These are phyloP conservation scores for Paecilomyces niveus DNA, from an alignment of 2,329 filamentous ascomycete species.

Conservation along the genomic window DNA sequence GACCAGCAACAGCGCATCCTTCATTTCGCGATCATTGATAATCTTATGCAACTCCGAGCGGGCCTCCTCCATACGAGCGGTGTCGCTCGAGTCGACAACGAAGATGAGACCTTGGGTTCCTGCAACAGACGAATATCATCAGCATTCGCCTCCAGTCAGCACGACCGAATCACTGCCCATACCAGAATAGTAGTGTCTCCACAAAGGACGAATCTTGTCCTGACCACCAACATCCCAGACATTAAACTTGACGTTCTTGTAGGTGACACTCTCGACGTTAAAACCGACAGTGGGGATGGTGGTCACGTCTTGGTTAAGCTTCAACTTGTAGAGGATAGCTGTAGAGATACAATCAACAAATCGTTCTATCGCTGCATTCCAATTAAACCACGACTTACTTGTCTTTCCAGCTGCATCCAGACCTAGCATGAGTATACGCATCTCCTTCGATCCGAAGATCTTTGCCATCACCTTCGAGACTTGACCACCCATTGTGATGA, in stretches of 20 bases:
- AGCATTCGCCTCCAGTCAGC: background rate
- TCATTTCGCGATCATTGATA: slow-evolving; percentile 96
- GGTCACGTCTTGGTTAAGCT: slow-evolving; percentile 95
- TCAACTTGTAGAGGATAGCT: slow-evolving; percentile 96
- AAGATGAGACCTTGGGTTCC: slow-evolving; percentile 97
- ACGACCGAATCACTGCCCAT: slow-evolving; percentile 20
- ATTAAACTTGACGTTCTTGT: slow-evolving; percentile 99
- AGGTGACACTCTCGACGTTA: slow-evolving; percentile 98
- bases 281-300: slow-evolving; percentile 98
- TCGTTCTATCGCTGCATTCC: background rate
- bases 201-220: slow-evolving; percentile 96
- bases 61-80: slow-evolving; percentile 84
- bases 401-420: slow-evolving; percentile 98
- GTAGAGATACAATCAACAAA: slow-evolving; percentile 2
- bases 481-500: slow-evolving; percentile 73
- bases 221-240: slow-evolving; percentile 98
- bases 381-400: slow-evolving; percentile 42
- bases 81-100: slow-evolving; percentile 94
- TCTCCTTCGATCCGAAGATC: slow-evolving; percentile 98
- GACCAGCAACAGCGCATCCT: slow-evolving; percentile 85
- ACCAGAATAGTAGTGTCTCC: slow-evolving; percentile 95
- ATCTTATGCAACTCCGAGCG: slow-evolving; percentile 91
- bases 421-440: slow-evolving; percentile 96
- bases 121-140: slow-evolving; percentile 28
- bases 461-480: slow-evolving; percentile 96